Conservation (phyloP, 2,329 filamentous ascomycete genomes). For the Didymella lethalis region DNA sequence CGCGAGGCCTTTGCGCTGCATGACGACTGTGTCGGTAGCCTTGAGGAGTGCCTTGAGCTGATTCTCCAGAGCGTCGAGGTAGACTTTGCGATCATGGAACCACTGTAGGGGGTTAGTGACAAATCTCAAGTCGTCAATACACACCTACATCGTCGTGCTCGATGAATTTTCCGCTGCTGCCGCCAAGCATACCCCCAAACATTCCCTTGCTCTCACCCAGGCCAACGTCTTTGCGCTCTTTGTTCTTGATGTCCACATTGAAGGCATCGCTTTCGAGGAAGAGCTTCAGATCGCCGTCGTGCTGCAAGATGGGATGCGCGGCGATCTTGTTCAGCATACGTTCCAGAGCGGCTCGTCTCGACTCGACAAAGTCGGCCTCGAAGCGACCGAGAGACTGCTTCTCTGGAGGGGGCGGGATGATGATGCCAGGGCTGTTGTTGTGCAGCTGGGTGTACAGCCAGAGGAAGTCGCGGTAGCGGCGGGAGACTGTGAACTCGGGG, state of each 20-base stretch:
- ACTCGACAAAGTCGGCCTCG: slow-evolving; percentile 96
- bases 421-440: slow-evolving; percentile 91
- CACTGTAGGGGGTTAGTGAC: slow-evolving; percentile 64
- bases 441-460: slow-evolving; percentile 98
- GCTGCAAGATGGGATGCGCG: slow-evolving; percentile 85
- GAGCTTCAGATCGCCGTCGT: slow-evolving; percentile 92
- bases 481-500: slow-evolving; percentile 89
- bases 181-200: slow-evolving; percentile 81
- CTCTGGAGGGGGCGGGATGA: slow-evolving; percentile 94
- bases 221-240: slow-evolving; percentile 87
- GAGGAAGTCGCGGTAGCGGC: slow-evolving; percentile 94
- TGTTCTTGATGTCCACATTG: slow-evolving; percentile 96
- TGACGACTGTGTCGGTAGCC: slow-evolving; percentile 90
- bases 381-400: slow-evolving; percentile 98
- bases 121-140: background rate
- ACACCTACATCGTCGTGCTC: slow-evolving; percentile 90
- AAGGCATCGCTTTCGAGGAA: slow-evolving; percentile 97
- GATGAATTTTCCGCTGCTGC: slow-evolving; percentile 82
- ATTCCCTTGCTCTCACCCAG: slow-evolving; percentile 92
- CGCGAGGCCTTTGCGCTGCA: slow-evolving; percentile 89
- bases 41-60: slow-evolving; percentile 91
- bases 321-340: slow-evolving; percentile 98
- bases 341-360: slow-evolving; percentile 86
- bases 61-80: slow-evolving; percentile 90
- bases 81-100: slow-evolving; percentile 97